phyloP scores from a whole-genome alignment of 176 grass and related monocot genomes.

The Musa beccarii region DNA sequence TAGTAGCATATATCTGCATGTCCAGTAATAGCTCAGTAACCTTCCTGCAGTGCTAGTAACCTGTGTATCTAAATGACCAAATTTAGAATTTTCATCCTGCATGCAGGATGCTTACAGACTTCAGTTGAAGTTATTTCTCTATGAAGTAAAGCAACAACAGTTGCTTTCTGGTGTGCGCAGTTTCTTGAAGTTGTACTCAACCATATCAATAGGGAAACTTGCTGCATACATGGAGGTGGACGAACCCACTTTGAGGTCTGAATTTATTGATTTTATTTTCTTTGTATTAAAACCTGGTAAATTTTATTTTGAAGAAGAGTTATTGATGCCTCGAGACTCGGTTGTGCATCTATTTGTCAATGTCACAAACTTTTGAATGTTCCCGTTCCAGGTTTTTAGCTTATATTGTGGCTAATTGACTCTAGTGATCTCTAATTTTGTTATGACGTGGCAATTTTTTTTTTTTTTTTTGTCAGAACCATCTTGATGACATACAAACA shows the following conservation, averaged over 20 bases:
- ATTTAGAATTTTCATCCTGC: neutral
- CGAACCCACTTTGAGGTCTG: constrained; percentile 77
- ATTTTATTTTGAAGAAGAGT: neutral
- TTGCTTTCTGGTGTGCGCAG: constrained; percentile 70
- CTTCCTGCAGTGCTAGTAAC: too few relatives aligned
- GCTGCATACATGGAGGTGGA: constrained; percentile 95
- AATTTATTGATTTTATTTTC: constrained; percentile 8
- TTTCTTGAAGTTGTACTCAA: constrained; percentile 84
- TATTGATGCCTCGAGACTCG: neutral
- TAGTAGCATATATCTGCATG: too few relatives aligned
- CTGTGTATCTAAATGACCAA: neutral
- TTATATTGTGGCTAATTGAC: neutral
- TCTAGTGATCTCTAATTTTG: neutral
- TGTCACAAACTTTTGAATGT: neutral
- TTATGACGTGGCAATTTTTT: neutral
- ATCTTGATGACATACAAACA: constrained; percentile 98
- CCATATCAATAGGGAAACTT: constrained; percentile 78
- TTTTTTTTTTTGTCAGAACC: constrained; percentile 40
- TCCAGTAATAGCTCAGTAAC: too few relatives aligned
- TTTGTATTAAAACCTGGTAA: neutral
- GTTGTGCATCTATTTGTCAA: neutral
- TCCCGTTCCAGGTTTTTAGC: too few relatives aligned
- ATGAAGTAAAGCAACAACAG: constrained; percentile 97
- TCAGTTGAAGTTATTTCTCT: constrained; percentile 95
- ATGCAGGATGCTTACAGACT: constrained; percentile 90